Base-by-base conservation (phyloP, 2,329 filamentous ascomycete genomes). In the Pestalotiopsis sp. region DNA sequence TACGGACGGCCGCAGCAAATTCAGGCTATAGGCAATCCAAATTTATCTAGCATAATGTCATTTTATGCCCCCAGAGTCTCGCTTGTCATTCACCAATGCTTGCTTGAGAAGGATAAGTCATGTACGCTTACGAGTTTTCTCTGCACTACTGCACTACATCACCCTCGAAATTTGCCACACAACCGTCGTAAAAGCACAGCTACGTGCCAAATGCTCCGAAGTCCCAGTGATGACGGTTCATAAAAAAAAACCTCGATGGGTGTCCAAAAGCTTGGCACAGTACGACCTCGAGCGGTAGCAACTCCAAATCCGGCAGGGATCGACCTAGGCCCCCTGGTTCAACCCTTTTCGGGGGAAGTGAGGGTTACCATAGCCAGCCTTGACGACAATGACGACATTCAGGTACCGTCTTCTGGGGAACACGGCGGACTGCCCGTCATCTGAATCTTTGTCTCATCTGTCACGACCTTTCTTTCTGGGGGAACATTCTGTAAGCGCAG, bases 381-480 rank as follows among this genome's bases (percentile, higher is more conserved):
- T 36, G 23, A 56, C 31, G 20, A n/a, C 63, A n/a, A 66, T 66
- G 63, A 66, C 63, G 63, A 66, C 63, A 66, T 66, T 14, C 63
- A 66, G 63, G 63, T 56, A 66, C 63, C 45, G 25, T 23, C 9
- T n/a, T 17, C n/a, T 58, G 23, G 23, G 23, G 17, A 62, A 20
- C 59, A 62, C 36, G 27, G 56, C 31, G 45, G 45, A 9, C 2
- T 20, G 31, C 25, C 31, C 59, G 25, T 31, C n/a, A 36, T 36
- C 31, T 61, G 25, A 17, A 14, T n/a, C 13, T 17, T 25, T 39
- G 13, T 36, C 31, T 20, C 13, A n/a, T n/a, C 31, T 41, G 31
- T 62, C 59, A 62, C 27, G 38, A n/a, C 7, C 3, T 52, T 52
- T 9, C 20, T n/a, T 52, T 52, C 45, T 52, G 45, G 45, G 17